Percentiles rank a stretch among this genome's conserved stretches.
phyloP scores from a whole-genome alignment of 768 basidiomycete genomes.

The Tephrocybe sp. region DNA sequence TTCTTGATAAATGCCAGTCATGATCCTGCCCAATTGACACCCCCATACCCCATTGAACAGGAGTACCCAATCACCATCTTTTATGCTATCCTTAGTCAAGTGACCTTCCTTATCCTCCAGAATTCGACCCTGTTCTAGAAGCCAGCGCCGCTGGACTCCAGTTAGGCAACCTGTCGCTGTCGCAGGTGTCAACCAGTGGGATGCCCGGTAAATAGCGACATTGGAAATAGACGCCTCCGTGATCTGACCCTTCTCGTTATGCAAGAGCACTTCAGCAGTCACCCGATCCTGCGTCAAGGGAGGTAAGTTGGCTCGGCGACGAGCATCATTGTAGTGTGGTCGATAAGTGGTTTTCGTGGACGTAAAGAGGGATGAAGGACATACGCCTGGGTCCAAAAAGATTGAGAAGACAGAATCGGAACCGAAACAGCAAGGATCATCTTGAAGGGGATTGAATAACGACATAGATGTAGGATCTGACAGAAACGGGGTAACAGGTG shows the following conservation, averaged over 20 bases:
- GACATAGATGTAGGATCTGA: conserved; percentile 40
- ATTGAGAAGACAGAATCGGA: conserved; percentile 42
- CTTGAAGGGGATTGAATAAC: conserved; percentile 32
- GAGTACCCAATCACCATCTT: conserved; percentile 62
- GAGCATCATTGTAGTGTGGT: conserved; percentile 58
- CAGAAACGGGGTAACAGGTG: conserved; percentile 29
- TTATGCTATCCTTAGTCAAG: conserved; percentile 42
- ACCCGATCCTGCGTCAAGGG: conserved; percentile 29
- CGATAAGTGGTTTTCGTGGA: conserved; percentile 73
- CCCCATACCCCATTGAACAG: conserved; percentile 75
- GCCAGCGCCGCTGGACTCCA: conserved; percentile 69
- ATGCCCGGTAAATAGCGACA: conserved; percentile 60
- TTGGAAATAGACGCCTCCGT: conserved; percentile 76
- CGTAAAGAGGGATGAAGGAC: conserved; percentile 54
- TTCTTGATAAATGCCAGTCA: conserved; percentile 1
- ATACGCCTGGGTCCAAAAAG: conserved; percentile 57
- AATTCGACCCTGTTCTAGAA: conserved; percentile 60
- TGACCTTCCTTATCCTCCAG: conserved; percentile 45
- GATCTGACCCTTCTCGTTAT: conserved; percentile 47
- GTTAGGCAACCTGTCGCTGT: conserved; percentile 64
- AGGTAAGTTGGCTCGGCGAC: conserved; percentile 51
- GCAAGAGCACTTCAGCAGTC: conserved; percentile 62
- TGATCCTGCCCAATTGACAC: conserved; percentile 57
- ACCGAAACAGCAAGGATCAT: conserved; percentile 20
- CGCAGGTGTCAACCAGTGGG: conserved; percentile 67